A percentile compares a stretch with the other conserved stretches of the same genome.
Conservation (phyloP, 192 early-diverging fungal species). For the Chytriomyces confervae region DNA sequence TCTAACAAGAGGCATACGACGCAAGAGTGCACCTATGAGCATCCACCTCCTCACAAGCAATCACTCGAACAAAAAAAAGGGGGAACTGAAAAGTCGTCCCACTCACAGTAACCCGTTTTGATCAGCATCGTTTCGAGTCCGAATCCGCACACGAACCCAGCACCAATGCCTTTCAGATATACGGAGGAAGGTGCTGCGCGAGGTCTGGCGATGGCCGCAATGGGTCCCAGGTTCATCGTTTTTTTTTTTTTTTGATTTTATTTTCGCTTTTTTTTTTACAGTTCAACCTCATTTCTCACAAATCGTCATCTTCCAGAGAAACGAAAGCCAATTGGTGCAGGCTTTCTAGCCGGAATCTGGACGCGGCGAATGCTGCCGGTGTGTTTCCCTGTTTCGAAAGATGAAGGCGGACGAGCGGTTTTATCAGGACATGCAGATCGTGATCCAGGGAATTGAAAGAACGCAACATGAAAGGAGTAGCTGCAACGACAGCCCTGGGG, state of each 20-base stretch:
- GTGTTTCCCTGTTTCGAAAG: background rate
- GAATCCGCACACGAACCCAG: slow-evolving; percentile 14
- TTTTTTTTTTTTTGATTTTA: background rate
- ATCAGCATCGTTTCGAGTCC: slow-evolving; percentile 27
- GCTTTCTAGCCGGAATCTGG: slow-evolving; percentile 5
- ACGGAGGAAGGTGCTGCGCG: slow-evolving; percentile 18
- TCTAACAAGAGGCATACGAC: background rate
- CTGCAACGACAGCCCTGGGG: too few species aligned
- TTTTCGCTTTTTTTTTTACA: background rate
- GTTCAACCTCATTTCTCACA: background rate
- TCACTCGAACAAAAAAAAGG: background rate
- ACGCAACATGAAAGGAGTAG: too few species aligned
- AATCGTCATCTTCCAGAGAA: slow-evolving; percentile 17
- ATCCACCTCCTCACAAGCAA: background rate
- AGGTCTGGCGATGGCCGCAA: slow-evolving; percentile 12
- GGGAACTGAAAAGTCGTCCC: background rate
- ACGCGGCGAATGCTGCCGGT: background rate
- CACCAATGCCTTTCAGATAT: slow-evolving; percentile 15
- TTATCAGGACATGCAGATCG: too few species aligned
- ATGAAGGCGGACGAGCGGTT: too few species aligned
- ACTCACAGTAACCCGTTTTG: slow-evolving; percentile 28
- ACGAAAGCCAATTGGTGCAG: slow-evolving; percentile 17
- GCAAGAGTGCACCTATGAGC: too few species aligned
- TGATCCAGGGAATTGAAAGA: too few species aligned
- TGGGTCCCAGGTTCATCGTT: slow-evolving; percentile 15